A percentile compares a stretch with the other conserved stretches of the same genome.
These are phyloP conservation scores for Aureobasidium pullulans DNA, from an alignment of 2,329 filamentous ascomycete species.

Conservation along the genomic window DNA sequence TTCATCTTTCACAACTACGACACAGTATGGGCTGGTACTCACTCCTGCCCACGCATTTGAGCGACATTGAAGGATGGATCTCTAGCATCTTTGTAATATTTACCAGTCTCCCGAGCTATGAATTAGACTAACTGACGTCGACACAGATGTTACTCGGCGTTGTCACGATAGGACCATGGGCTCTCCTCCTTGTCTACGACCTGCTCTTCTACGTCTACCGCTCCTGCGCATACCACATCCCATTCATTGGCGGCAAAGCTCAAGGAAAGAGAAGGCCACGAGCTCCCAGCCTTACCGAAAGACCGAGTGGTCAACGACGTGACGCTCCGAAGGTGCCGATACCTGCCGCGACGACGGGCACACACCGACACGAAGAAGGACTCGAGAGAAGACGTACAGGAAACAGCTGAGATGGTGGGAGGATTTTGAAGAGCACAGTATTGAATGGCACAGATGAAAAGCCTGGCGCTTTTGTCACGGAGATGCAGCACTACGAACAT, in stretches of 20 bases:
- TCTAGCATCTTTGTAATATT: constrained; percentile 52
- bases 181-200: constrained; percentile 56
- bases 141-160: constrained; percentile 52
- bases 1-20: neutral
- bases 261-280: constrained; percentile 52
- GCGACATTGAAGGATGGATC: constrained; percentile 54
- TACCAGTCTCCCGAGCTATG: neutral
- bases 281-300: constrained; percentile 54
- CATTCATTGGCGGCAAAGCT: constrained; percentile 53
- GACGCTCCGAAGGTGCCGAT: neutral
- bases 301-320: constrained; percentile 38
- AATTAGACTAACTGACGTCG: neutral
- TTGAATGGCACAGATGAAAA: neutral
- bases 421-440: neutral
- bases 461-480: neutral
- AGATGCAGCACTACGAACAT: too few relatives aligned
- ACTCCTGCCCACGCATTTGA: constrained; percentile 53
- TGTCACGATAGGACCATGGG: constrained; percentile 56
- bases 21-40: constrained; percentile 56
- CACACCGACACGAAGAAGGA: neutral
- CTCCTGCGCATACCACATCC: constrained; percentile 50
- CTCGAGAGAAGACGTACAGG: neutral
- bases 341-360: neutral
- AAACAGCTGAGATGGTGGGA: neutral
- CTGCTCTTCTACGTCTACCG: constrained; percentile 55